These are phyloP conservation scores for Talaromyces nanjingensis DNA, from an alignment of 495 filamentous ascomycete species.

Conservation along the genomic window DNA sequence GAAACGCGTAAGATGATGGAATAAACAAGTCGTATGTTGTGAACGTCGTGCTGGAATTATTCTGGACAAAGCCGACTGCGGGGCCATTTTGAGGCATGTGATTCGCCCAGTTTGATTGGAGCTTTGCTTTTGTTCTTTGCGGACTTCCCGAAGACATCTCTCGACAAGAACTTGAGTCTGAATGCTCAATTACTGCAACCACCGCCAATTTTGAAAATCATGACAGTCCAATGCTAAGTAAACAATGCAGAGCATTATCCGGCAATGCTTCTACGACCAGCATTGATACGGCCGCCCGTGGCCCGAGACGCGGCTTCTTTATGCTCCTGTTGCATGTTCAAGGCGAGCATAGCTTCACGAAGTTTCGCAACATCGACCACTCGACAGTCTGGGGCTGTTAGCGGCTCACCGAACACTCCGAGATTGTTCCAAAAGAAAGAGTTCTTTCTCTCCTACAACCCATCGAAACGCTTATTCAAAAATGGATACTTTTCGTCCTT, in stretches of 20 bases:
- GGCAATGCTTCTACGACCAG: conserved; percentile 38
- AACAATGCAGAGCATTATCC: conserved; percentile 9
- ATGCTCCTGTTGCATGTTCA: conserved; percentile 29
- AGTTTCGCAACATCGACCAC: conserved; percentile 29
- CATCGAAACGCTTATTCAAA: conserved; percentile 16
- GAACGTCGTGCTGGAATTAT: background rate
- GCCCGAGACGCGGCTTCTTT: conserved; percentile 23
- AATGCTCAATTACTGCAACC: background rate
- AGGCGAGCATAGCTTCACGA: conserved; percentile 13
- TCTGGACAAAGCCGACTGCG: background rate
- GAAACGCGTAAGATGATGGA: background rate
- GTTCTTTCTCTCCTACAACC: conserved; percentile 35
- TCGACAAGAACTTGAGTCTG: background rate
- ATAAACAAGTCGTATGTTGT: background rate
- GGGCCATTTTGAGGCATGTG: background rate
- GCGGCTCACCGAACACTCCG: conserved; percentile 18
- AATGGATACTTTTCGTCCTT: conserved; percentile 25
- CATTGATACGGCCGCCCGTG: conserved; percentile 28
- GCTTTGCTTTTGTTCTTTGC: conserved; percentile 1
- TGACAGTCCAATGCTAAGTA: background rate
- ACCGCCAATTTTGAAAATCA: background rate
- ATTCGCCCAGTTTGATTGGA: background rate
- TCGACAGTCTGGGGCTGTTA: conserved; percentile 22
- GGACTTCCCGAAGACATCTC: background rate
- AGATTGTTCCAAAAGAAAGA: conserved; percentile 29